Percentiles rank a stretch among this genome's conserved stretches.
Evolutionary conservation across 371 early-diverging fungal species (phyloP).

Genomic region (Apophysomyces elegans): DNA sequence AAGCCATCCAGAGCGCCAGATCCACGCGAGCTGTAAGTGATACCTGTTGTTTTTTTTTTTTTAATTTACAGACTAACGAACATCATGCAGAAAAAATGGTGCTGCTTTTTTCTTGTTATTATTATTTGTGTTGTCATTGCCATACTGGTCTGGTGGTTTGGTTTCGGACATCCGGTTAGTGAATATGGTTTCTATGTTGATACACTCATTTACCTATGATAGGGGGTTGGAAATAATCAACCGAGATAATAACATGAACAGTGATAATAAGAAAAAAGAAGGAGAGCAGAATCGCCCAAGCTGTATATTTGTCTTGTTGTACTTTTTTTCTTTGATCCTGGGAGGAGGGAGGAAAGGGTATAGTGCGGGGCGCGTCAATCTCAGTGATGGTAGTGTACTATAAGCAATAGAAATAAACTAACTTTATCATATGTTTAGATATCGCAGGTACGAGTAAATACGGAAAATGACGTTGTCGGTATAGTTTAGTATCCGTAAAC

Average conservation of each 20-base stretch:
- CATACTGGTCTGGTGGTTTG: conserved; percentile 45
- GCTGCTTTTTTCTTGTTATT: conserved; percentile 47
- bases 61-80: background rate
- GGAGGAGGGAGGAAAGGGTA: no score
- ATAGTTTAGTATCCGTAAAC: no score
- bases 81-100: conserved; percentile 56
- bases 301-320: no score
- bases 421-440: no score
- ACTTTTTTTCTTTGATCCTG: no score
- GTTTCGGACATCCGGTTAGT: conserved; percentile 28
- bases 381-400: no score
- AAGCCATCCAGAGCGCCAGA: conserved; percentile 67
- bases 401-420: no score
- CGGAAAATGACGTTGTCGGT: no score
- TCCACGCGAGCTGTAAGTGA: conserved; percentile 64
- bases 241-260: background rate
- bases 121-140: conserved; percentile 50
- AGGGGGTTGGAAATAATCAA: conserved; percentile 25
- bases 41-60: no score
- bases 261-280: background rate
- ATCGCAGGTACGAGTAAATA: no score
- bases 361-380: no score
- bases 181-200: background rate
- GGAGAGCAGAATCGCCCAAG: background rate
- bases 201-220: background rate